Base-by-base conservation (phyloP, 768 basidiomycete species). In the Lactifluus echinatus region DNA sequence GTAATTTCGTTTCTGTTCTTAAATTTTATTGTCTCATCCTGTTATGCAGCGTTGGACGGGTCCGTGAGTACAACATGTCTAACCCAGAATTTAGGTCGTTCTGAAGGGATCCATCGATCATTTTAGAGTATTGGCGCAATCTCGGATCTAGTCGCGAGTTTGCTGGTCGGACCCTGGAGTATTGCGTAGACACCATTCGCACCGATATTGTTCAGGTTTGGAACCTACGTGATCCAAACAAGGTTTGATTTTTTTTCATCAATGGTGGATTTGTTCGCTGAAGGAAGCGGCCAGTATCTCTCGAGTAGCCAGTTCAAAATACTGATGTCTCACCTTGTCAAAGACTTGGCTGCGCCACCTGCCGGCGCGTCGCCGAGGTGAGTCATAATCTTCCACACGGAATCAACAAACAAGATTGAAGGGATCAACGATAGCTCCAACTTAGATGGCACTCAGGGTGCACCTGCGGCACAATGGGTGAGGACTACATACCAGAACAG, bases 141-240 rank as follows among this genome's bases (percentile, higher is more conserved):
- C 50, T 57, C 17, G 23, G 43, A 43, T 46, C 56, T 17, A 46
- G 28, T 19, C 23, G 4, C 2, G 33, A 51, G 17, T 57, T 57
- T 15, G 36, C 21, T 19, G 50, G 21, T 14, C 43, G 37, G 21
- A 1, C 14, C 7, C 28, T 57, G 2, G 45, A 46, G 28, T 31
- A 19, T 10, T 57, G 56, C 28, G 29, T 51, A n/a, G 15, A 37
- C 21, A 17, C 39, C 19, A 26, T 46, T 24, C 56, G 51, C 24
- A 6, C 17, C 17, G 56, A 57, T 31, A 37, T 57, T 1, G n/a
- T 51, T 31, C 19, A 51, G 12, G 31, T 57, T 37, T 57, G 56
- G 56, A 51, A 56, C 14, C 19, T 57, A 21, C 24, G 31, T 23
- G 50, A 57, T 8, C 29, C 0, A 6, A 14, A 14, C 7, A 19